Evolutionary conservation across 345 rosid genomes (phyloP), one percentile per base, ranked within the genome.

Genomic region (Raphanus sativus): DNA sequence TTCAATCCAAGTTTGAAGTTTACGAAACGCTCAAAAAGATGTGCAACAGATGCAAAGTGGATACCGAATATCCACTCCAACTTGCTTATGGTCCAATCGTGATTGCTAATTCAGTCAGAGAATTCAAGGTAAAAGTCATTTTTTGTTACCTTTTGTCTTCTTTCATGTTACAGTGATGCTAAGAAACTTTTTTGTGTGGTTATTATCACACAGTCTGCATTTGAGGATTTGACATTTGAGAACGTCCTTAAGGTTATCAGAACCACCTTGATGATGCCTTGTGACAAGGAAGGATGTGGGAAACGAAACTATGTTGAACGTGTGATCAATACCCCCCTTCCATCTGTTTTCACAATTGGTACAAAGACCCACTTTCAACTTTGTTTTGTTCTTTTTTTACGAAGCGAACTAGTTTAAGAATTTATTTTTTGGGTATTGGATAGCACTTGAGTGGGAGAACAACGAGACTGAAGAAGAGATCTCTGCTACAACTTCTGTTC

Each of bases 391-490:
- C 3, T 28, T 3, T 28, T 28, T 28, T 28, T 28, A 28, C 3
- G 30, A 28, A 28, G 30, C 2, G 30, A 28, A 28, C 30, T 50
- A 50, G 21, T 50, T 48, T 48, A 17, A 48, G 55, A 5, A 42
- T 42, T 42, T 4, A 12, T n/a, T 30, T 56, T 29, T n/a, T 25
- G 1, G 3, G 59, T 5, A 8, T 62, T 69, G 70, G 38, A 28
- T 21, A 77, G 81, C 70, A 13, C 73, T 77, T 65, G 40, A 65
- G 42, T 77, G 77, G 73, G 72, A 71, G 45, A 13, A 71, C 8
- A 25, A 45, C 45, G 77, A 77, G 70, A 65, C 68, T 10, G 32
- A 42, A 42, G 62, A 2, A 59, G 77, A 77, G 73, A 59, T 77
- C 8, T 10, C 4, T 0, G 36, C 5, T 66, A 71, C 73, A 9